phyloP scores from a whole-genome alignment of 106 monocot genomes.

The Chionographis japonica region DNA sequence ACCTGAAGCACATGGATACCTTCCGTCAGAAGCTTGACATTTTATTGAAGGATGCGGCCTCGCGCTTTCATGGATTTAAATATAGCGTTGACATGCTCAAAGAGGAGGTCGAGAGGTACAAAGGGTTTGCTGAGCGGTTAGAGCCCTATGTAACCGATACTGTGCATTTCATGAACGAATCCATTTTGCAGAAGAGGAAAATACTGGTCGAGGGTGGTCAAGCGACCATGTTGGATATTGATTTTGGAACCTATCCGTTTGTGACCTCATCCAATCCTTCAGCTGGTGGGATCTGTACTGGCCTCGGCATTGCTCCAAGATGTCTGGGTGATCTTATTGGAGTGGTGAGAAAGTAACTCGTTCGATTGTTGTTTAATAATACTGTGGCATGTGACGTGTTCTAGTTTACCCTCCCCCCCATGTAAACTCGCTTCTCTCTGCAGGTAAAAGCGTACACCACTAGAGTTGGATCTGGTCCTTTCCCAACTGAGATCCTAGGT shows the following conservation, averaged over 20 bases:
- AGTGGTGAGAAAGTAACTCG: slow-evolving; percentile 49
- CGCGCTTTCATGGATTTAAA: slow-evolving; percentile 66
- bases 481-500: slow-evolving; percentile 83
- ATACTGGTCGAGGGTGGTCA: slow-evolving; percentile 97
- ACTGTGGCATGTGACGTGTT: too few relatives aligned
- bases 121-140: slow-evolving; percentile 62
- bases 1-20: slow-evolving; percentile 83
- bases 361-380: too few relatives aligned
- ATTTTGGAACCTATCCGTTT: slow-evolving; percentile 98
- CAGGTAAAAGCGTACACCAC: slow-evolving; percentile 97
- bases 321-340: slow-evolving; percentile 81
- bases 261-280: slow-evolving; percentile 97
- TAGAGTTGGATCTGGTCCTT: slow-evolving; percentile 89
- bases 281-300: slow-evolving; percentile 94
- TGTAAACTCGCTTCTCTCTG: background rate
- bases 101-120: slow-evolving; percentile 78
- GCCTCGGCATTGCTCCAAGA: slow-evolving; percentile 88
- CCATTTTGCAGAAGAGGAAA: slow-evolving; percentile 65
- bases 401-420: background rate
- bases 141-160: slow-evolving; percentile 85
- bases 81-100: slow-evolving; percentile 48
- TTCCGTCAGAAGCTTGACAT: slow-evolving; percentile 69
- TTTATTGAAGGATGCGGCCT: slow-evolving; percentile 72
- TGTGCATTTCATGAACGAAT: slow-evolving; percentile 69
- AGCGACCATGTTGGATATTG: slow-evolving; percentile 95